Evolutionary conservation across 352 stramenopile genomes (phyloP).

Genomic region (Phytophthora ohioensis): DNA sequence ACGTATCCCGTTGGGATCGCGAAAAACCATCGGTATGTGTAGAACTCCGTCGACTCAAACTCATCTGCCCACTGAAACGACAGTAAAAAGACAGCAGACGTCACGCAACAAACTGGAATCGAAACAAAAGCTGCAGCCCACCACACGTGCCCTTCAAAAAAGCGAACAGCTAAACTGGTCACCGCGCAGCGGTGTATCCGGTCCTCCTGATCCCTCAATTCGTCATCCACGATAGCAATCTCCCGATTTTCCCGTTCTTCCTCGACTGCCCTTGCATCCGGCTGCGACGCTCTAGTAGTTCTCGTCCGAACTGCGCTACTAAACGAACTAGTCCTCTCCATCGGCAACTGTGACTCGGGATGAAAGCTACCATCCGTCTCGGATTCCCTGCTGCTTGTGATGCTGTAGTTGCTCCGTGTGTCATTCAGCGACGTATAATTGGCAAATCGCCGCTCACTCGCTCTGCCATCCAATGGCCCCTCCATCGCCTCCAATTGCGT

Average conservation of each 20-base stretch:
- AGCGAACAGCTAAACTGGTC: slow-evolving; percentile 20
- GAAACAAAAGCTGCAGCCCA: slow-evolving; percentile 46
- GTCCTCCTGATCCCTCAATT: slow-evolving; percentile 35
- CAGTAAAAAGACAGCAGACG: slow-evolving; percentile 40
- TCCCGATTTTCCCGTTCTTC: slow-evolving; percentile 38
- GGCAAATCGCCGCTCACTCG: neutral
- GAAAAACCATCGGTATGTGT: slow-evolving; percentile 54
- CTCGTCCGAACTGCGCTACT: slow-evolving; percentile 5
- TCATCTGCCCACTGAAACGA: slow-evolving; percentile 42
- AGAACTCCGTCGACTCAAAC: slow-evolving; percentile 58
- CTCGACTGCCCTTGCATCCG: slow-evolving; percentile 19
- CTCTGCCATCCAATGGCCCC: slow-evolving; percentile 1
- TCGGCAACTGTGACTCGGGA: neutral
- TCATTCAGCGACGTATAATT: slow-evolving; percentile 36
- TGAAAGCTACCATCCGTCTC: neutral
- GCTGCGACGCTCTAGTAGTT: neutral
- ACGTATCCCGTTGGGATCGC: slow-evolving; percentile 43
- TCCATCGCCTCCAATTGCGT: slow-evolving; percentile 40
- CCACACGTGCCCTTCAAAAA: slow-evolving; percentile 50
- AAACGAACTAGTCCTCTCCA: neutral
- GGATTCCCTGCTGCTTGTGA: slow-evolving; percentile 12
- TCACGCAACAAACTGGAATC: slow-evolving; percentile 33
- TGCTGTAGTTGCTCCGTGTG: slow-evolving; percentile 31
- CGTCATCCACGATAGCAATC: slow-evolving; percentile 37
- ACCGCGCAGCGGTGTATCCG: slow-evolving; percentile 40